Conservation (phyloP, 768 basidiomycete genomes). For the Obba rivulosa region DNA sequence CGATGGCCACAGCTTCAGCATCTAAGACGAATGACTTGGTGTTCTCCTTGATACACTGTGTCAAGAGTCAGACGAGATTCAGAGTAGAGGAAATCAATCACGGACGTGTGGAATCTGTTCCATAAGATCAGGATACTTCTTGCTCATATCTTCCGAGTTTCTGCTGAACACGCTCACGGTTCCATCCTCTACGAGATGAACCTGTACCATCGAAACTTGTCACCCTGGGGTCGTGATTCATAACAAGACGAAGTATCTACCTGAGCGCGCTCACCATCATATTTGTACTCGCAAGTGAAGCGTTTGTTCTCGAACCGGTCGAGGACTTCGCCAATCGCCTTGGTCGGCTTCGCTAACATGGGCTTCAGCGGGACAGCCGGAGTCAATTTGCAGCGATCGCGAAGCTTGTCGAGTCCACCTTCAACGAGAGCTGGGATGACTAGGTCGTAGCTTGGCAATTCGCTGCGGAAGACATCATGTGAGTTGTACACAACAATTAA, state of each 20-base stretch:
- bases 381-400: slow-evolving; percentile 79
- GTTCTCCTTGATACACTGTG: slow-evolving; percentile 79
- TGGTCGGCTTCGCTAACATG: slow-evolving; percentile 98
- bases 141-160: slow-evolving; percentile 99
- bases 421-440: slow-evolving; percentile 88
- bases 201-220: slow-evolving; percentile 31
- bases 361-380: slow-evolving; percentile 97
- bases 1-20: slow-evolving; percentile 95
- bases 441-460: slow-evolving; percentile 87
- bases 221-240: background rate
- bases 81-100: background rate
- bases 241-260: slow-evolving; percentile 29
- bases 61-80: background rate
- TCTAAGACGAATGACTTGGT: slow-evolving; percentile 93
- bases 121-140: slow-evolving; percentile 98
- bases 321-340: slow-evolving; percentile 95
- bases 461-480: slow-evolving; percentile 41
- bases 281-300: slow-evolving; percentile 99
- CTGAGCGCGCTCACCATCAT: slow-evolving; percentile 97
- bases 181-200: slow-evolving; percentile 81
- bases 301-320: slow-evolving; percentile 93
- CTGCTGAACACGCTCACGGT: slow-evolving; percentile 89
- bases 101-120: slow-evolving; percentile 83
- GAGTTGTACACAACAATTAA: background rate
- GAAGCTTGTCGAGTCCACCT: slow-evolving; percentile 65